Percentiles rank a stretch among this genome's conserved stretches.
phyloP scores from a whole-genome alignment of 2,329 filamentous ascomycete genomes.

The Cladosporium sp. region DNA sequence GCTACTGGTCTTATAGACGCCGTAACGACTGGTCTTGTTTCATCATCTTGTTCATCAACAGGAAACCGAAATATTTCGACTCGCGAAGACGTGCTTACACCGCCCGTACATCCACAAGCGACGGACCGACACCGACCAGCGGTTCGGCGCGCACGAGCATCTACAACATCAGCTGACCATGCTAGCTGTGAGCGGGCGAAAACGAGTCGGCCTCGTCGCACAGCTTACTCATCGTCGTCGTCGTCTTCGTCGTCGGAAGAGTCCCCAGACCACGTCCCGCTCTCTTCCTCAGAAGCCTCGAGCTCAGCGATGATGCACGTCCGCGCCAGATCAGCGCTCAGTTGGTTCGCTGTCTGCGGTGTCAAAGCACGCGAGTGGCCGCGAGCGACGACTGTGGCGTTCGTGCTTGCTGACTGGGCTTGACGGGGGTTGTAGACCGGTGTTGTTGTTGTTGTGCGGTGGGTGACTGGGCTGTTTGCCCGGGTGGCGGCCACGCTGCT shows the following conservation, averaged over 20 bases:
- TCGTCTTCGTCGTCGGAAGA: neutral
- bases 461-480: neutral
- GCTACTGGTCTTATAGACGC: neutral
- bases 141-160: neutral
- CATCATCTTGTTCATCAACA: neutral
- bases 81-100: neutral
- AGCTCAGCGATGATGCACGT: neutral
- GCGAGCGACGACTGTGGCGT: neutral
- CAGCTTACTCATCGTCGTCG: neutral
- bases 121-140: conserved; percentile 1
- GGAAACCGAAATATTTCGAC: too few relatives aligned
- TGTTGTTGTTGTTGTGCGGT: neutral
- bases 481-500: conserved; percentile 14
- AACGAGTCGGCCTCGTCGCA: neutral
- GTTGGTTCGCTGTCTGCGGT: neutral
- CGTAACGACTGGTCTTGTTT: neutral
- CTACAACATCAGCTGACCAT: neutral
- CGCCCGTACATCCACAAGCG: neutral
- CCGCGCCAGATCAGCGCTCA: neutral
- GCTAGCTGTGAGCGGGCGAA: neutral
- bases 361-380: neutral
- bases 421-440: neutral
- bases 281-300: neutral
- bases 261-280: neutral
- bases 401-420: neutral